Evolutionary conservation across 2,329 filamentous ascomycete genomes (phyloP).

Genomic region (Exserohilum turcica): DNA sequence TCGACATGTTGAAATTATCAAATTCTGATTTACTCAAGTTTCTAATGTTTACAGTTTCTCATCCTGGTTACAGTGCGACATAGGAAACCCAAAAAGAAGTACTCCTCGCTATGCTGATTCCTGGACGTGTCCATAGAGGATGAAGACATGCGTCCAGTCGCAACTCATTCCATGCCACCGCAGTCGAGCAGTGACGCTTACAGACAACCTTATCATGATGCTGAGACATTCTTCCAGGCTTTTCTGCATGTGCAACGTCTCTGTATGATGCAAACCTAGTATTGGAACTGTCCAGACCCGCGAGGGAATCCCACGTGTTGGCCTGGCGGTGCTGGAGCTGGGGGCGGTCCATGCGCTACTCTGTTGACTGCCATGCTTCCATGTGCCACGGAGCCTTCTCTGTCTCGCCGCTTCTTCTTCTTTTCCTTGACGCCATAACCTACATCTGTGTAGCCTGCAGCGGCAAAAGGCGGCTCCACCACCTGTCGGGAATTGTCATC

Average conservation of each 20-base stretch:
- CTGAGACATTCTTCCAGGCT: background rate
- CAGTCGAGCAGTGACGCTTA: background rate
- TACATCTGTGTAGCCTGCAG: slow-evolving; percentile 45
- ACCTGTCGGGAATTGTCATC: slow-evolving; percentile 55
- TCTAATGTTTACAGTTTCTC: background rate
- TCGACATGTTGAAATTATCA: background rate
- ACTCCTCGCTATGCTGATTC: slow-evolving; percentile 39
- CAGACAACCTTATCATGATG: background rate
- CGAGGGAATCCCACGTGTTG: slow-evolving; percentile 35
- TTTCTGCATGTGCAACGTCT: background rate
- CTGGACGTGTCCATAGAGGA: background rate
- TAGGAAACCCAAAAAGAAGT: slow-evolving; percentile 8
- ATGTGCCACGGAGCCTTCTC: slow-evolving; percentile 34
- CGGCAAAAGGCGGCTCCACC: slow-evolving; percentile 47
- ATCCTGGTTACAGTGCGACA: background rate
- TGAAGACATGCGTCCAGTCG: background rate
- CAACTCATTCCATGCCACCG: background rate
- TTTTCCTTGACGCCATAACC: slow-evolving; percentile 42
- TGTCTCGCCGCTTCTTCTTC: slow-evolving; percentile 43
- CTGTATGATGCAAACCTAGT: slow-evolving; percentile 3
- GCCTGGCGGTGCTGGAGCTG: slow-evolving; percentile 44
- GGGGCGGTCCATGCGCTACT: slow-evolving; percentile 37
- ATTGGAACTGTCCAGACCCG: slow-evolving; percentile 32
- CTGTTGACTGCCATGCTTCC: slow-evolving; percentile 27
- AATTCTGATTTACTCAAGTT: background rate